phyloP scores from a whole-genome alignment of 257 asterid species.

The Echium plantagineum region DNA sequence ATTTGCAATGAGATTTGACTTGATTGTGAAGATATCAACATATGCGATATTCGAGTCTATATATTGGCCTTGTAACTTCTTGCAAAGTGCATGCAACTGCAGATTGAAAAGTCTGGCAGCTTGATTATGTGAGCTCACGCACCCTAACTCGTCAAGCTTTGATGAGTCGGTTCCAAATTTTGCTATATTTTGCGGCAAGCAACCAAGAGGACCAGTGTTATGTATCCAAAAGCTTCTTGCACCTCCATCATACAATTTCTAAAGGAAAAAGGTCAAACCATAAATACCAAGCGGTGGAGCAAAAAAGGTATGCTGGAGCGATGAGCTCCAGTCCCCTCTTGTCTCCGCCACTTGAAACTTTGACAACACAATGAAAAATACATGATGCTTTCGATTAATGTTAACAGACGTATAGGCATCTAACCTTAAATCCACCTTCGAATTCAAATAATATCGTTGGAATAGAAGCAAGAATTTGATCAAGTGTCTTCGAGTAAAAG shows the following conservation, averaged over 20 bases:
- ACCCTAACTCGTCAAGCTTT: conserved; percentile 88
- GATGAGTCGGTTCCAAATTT: conserved; percentile 72
- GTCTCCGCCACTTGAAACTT: neutral
- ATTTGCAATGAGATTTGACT: conserved; percentile 70
- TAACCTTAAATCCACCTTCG: conserved; percentile 64
- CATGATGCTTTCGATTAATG: neutral
- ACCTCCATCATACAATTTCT: conserved; percentile 75
- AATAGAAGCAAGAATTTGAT: conserved; percentile 77
- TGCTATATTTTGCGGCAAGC: conserved; percentile 75
- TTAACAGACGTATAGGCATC: neutral
- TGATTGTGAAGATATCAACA: conserved; percentile 68
- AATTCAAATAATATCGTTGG: conserved; percentile 53
- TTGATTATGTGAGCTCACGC: conserved; percentile 72
- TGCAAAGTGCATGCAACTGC: conserved; percentile 65
- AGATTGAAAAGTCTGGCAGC: conserved; percentile 75
- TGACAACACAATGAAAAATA: neutral
- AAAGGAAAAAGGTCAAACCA: conserved; percentile 8
- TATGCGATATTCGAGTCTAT: conserved; percentile 55
- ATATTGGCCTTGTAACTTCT: conserved; percentile 64
- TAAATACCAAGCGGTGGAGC: neutral
- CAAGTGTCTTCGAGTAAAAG: conserved; percentile 71
- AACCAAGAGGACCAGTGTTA: conserved; percentile 90
- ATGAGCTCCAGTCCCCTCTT: neutral
- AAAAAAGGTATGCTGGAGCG: neutral
- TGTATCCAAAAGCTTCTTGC: conserved; percentile 87